Conservation (phyloP, 2,329 filamentous ascomycete species). For the Chaetothyriales sp. region DNA sequence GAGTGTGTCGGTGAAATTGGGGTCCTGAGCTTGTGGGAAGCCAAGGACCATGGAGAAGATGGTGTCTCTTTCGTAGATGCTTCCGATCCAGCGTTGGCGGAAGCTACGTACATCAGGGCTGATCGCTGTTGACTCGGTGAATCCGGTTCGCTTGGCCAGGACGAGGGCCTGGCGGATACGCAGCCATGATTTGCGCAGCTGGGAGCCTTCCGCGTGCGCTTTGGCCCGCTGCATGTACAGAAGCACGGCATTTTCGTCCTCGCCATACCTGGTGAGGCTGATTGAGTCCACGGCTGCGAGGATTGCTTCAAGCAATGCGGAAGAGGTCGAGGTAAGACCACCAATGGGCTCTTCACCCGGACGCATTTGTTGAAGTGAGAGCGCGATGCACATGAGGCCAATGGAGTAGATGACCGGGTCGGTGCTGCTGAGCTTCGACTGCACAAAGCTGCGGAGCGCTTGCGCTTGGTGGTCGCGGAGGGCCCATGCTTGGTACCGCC, state of each 20-base stretch:
- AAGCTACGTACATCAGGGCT: slow-evolving; percentile 4
- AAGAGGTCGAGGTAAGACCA: slow-evolving; percentile 9
- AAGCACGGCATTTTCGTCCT: slow-evolving; percentile 7
- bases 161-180: slow-evolving; percentile 8
- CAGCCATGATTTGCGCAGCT: slow-evolving; percentile 16
- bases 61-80: slow-evolving; percentile 14
- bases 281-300: slow-evolving; percentile 13
- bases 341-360: slow-evolving; percentile 13
- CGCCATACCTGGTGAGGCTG: slow-evolving; percentile 9
- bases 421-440: slow-evolving; percentile 6
- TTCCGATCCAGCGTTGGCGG: slow-evolving; percentile 13
- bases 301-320: slow-evolving; percentile 11
- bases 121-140: slow-evolving; percentile 3
- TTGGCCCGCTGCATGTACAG: slow-evolving; percentile 15
- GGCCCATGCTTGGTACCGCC: slow-evolving; percentile 14
- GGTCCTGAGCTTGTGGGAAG: slow-evolving; percentile 13
- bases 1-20: slow-evolving; percentile 13
- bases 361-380: slow-evolving; percentile 12
- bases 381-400: slow-evolving; percentile 13
- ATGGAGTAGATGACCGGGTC: slow-evolving; percentile 5
- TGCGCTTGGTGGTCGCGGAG: slow-evolving; percentile 3
- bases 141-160: slow-evolving; percentile 7
- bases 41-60: slow-evolving; percentile 15
- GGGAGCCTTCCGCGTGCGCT: slow-evolving; percentile 14
- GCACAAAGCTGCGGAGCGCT: slow-evolving; percentile 13